Evolutionary conservation across 1,284 basidiomycete species (phyloP), one percentile per base, ranked within the genome.

Genomic region (Tremellales sp.): DNA sequence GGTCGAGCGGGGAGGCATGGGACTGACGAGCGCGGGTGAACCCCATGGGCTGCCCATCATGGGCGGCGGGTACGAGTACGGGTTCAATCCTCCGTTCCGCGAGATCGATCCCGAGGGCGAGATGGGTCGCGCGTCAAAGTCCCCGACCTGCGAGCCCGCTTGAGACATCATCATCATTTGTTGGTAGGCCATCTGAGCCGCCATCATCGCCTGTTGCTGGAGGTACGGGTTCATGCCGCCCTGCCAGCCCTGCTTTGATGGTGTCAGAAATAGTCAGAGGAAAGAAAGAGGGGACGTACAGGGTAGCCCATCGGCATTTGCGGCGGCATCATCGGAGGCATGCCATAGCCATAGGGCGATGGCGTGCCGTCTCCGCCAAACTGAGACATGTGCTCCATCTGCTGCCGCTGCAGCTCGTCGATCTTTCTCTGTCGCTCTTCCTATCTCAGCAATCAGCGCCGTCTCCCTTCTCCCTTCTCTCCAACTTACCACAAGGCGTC

Each of bases 381-480:
- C 64, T 85, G 83, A 61, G 85, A 81, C 79, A 87, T 85, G 66
- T 87, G 85, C 60, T 92, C 87, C 54, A 90, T 76, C 66, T 94
- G 91, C 71, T 88, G 84, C 46, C 84, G 80, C 66, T 95, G 89
- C 50, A 87, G 79, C 28, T 93, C 88, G 68, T 95, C 88, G 51
- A 91, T 81, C 67, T 93, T 86, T 57, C 93, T 82, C 65, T 94
- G 91, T 35, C 92, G 79, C 54, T 94, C 92, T 73, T 94, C 88
- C 61, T 71, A 50, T 26, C 59, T 60, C 32, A 47, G 41, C 34
- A 27, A 19, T 25, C 9, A 28, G 39, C 25, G 25, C 14, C 43
- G 33, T 16, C 16, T 8, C 14, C 14, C 29, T 24, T 9, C 24
- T 29, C 26, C 28, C 16, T 43, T 19, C 16, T 13, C 14, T 13